Evolutionary conservation across 1,284 basidiomycete species (phyloP).

Genomic region (Malassezia caprae): DNA sequence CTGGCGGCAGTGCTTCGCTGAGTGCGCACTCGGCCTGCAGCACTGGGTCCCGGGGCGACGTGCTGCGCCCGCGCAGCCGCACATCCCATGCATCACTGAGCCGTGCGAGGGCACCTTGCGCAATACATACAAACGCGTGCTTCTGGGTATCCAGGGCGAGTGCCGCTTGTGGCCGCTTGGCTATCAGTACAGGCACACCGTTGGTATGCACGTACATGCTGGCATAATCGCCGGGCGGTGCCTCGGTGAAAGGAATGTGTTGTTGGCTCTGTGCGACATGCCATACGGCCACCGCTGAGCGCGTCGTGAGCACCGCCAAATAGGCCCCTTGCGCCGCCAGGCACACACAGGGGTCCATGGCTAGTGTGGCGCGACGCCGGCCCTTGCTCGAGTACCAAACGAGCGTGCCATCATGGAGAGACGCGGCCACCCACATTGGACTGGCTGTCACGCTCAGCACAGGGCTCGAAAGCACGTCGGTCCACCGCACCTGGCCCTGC

Average conservation of each 20-base stretch:
- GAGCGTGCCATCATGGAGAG: constrained; percentile 28
- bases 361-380: constrained; percentile 22
- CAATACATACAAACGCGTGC: constrained; percentile 30
- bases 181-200: constrained; percentile 50
- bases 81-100: constrained; percentile 38
- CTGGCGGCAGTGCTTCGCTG: constrained; percentile 14
- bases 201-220: constrained; percentile 32
- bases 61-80: constrained; percentile 22
- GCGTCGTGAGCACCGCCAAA: constrained; percentile 29
- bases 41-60: constrained; percentile 27
- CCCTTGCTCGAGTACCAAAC: constrained; percentile 35
- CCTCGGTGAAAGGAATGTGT: constrained; percentile 3
- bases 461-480: constrained; percentile 70
- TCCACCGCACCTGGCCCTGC: constrained; percentile 53
- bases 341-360: constrained; percentile 26
- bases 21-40: constrained; percentile 33
- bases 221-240: constrained; percentile 26
- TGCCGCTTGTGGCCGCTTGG: constrained; percentile 27
- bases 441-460: constrained; percentile 62
- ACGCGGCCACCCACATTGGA: constrained; percentile 59
- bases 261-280: not conserved
- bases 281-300: constrained; percentile 22
- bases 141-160: constrained; percentile 34
- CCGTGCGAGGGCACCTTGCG: constrained; percentile 33
- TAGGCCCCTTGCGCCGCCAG: constrained; percentile 26